Evolutionary conservation across 257 asterid genomes (phyloP).

Genomic region (Capsicum rhomboideum): DNA sequence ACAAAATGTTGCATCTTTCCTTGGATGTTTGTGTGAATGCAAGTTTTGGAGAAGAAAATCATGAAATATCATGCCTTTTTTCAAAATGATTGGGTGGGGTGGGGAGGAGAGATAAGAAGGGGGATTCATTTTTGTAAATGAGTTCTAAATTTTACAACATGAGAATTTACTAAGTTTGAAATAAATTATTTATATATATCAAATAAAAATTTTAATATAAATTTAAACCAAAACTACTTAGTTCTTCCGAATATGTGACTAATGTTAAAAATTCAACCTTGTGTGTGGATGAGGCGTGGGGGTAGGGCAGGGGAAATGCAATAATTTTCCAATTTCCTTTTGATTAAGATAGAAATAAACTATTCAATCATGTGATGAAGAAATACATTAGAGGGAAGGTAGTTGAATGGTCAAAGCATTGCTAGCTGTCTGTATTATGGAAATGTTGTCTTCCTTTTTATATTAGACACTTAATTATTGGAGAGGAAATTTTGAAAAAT

Average conservation of each 20-base stretch:
- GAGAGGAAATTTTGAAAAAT: not conserved
- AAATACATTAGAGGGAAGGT: not conserved
- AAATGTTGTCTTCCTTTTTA: slow-evolving; percentile 6
- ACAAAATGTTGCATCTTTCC: too few relatives aligned
- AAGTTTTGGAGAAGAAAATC: too few relatives aligned
- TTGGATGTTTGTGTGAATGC: too few relatives aligned
- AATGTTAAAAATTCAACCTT: not conserved
- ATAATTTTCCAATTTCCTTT: not conserved
- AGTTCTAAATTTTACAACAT: too few relatives aligned
- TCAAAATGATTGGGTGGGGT: too few relatives aligned
- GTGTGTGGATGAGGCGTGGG: not conserved
- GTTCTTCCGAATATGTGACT: not conserved
- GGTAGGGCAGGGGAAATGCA: not conserved
- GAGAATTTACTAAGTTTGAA: too few relatives aligned
- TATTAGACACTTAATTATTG: not conserved
- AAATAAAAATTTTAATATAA: not conserved
- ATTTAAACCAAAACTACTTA: not conserved
- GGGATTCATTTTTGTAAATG: too few relatives aligned
- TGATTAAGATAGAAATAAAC: not conserved
- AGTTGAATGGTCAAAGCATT: slow-evolving; percentile 25
- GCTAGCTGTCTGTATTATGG: not conserved
- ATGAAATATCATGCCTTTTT: too few relatives aligned
- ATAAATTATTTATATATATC: not conserved
- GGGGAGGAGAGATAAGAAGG: too few relatives aligned
- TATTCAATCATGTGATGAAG: slow-evolving; percentile 3